A percentile compares a stretch with the other conserved stretches of the same genome.
Evolutionary conservation across 176 grass and related monocot genomes (phyloP).

Genomic region (Cenchrus purpureus): DNA sequence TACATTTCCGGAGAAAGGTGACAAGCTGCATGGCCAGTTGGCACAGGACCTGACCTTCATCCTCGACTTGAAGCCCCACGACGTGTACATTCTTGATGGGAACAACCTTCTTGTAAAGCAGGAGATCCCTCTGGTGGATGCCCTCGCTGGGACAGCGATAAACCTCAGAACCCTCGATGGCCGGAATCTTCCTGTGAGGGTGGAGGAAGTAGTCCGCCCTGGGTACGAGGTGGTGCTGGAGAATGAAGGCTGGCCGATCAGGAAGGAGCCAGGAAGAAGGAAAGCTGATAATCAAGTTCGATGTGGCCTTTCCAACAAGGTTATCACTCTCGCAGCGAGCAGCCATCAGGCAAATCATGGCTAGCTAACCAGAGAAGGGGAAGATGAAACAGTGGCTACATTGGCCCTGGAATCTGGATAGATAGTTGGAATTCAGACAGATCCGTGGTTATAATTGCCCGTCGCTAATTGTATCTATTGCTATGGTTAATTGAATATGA

Average conservation of each 20-base stretch:
- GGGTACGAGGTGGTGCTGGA: constrained; percentile 53
- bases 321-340: constrained; percentile 45
- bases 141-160: constrained; percentile 54
- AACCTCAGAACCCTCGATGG: constrained; percentile 59
- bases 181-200: constrained; percentile 44
- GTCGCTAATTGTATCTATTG: constrained; percentile 12
- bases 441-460: neutral
- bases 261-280: constrained; percentile 63
- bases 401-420: constrained; percentile 20
- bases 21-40: constrained; percentile 43
- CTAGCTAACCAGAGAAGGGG: constrained; percentile 7
- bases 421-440: constrained; percentile 25
- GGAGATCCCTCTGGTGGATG: constrained; percentile 60
- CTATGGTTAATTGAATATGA: constrained; percentile 30
- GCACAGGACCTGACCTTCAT: constrained; percentile 65
- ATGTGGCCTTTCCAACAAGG: constrained; percentile 54
- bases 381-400: constrained; percentile 9
- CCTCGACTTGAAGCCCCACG: constrained; percentile 67
- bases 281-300: constrained; percentile 56
- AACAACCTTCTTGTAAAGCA: constrained; percentile 59
- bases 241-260: constrained; percentile 61
- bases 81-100: constrained; percentile 68
- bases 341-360: constrained; percentile 52
- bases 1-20: constrained; percentile 68
- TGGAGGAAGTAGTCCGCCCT: constrained; percentile 63